These are phyloP conservation scores for Rhodamnia rubescens DNA, from an alignment of 345 rosid species.

Conservation along the genomic window DNA sequence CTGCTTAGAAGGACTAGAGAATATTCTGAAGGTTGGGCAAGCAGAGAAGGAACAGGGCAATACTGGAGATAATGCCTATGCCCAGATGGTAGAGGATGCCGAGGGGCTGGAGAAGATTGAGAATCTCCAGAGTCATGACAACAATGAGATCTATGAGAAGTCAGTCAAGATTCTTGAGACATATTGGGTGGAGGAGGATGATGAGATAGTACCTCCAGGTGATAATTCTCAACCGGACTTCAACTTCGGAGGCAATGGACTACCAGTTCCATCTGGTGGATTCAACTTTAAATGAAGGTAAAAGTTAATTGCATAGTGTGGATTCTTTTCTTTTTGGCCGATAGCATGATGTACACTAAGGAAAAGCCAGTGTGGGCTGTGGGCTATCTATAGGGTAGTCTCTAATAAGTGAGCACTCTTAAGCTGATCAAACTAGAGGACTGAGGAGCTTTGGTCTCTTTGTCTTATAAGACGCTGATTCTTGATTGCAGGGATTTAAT, in stretches of 20 bases:
- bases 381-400: background rate
- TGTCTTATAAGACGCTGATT: background rate
- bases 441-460: background rate
- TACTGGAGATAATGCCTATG: conserved; percentile 49
- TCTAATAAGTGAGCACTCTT: background rate
- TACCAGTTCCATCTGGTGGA: conserved; percentile 59
- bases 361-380: background rate
- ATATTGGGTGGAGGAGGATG: conserved; percentile 84
- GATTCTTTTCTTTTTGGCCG: background rate
- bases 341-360: background rate
- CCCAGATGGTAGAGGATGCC: conserved; percentile 71
- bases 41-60: conserved; percentile 52
- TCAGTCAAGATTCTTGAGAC: conserved; percentile 77
- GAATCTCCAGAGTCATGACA: conserved; percentile 75
- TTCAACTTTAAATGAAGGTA: conserved; percentile 22
- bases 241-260: conserved; percentile 54
- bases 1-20: conserved; percentile 52
- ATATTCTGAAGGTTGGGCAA: conserved; percentile 74
- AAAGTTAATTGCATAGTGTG: background rate
- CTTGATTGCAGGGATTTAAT: background rate
- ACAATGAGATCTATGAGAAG: conserved; percentile 78
- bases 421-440: background rate
- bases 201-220: conserved; percentile 50
- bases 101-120: conserved; percentile 84
- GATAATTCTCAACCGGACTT: conserved; percentile 44